These are phyloP conservation scores for Leccinum uliginosum DNA, from an alignment of 768 basidiomycete species.

Conservation along the genomic window DNA sequence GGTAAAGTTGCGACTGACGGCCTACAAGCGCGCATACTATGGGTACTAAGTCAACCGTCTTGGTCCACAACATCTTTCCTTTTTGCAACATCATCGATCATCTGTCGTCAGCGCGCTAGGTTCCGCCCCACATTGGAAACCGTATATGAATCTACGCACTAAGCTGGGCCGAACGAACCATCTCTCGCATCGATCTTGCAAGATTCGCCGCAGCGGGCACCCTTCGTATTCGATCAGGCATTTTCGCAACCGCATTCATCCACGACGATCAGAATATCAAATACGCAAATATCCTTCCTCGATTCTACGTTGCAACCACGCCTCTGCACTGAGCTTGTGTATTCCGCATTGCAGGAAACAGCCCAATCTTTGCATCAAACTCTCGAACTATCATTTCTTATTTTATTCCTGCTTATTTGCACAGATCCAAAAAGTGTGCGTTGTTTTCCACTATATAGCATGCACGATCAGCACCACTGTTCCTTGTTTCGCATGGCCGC, in stretches of 20 bases:
- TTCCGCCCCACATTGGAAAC: slow-evolving; percentile 22
- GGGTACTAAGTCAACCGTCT: slow-evolving; percentile 42
- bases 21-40: slow-evolving; percentile 55
- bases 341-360: slow-evolving; percentile 23
- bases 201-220: slow-evolving; percentile 13
- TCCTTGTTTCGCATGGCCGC: slow-evolving; percentile 16
- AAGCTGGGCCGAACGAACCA: slow-evolving; percentile 20
- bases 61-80: slow-evolving; percentile 23
- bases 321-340: slow-evolving; percentile 16
- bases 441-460: slow-evolving; percentile 27
- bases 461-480: slow-evolving; percentile 22
- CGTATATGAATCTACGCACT: slow-evolving; percentile 22
- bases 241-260: slow-evolving; percentile 21
- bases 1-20: slow-evolving; percentile 13
- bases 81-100: slow-evolving; percentile 22
- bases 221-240: slow-evolving; percentile 24
- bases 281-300: slow-evolving; percentile 24
- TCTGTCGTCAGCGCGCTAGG: slow-evolving; percentile 16
- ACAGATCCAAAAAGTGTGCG: slow-evolving; percentile 26
- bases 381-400: slow-evolving; percentile 24
- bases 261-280: slow-evolving; percentile 12
- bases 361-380: slow-evolving; percentile 33
- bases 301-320: slow-evolving; percentile 17
- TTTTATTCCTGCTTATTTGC: slow-evolving; percentile 34
- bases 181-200: slow-evolving; percentile 31